Conservation (phyloP, 768 basidiomycete genomes). For the Boletus vermiculosoides region DNA sequence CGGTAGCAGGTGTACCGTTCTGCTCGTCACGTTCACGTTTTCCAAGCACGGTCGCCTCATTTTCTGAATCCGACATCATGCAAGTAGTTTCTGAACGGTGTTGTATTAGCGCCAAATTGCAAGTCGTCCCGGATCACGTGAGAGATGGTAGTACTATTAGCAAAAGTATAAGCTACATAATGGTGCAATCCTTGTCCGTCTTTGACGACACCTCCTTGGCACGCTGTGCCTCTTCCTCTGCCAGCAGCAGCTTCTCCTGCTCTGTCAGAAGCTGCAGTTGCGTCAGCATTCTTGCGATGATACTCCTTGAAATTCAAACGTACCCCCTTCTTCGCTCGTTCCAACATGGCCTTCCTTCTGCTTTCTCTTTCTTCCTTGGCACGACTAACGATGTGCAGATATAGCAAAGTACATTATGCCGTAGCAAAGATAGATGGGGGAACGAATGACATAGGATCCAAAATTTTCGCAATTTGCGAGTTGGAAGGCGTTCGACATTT, state of each 20-base stretch:
- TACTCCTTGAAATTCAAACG: slow-evolving; percentile 23
- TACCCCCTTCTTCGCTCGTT: slow-evolving; percentile 74
- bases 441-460: slow-evolving; percentile 49
- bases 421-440: slow-evolving; percentile 67
- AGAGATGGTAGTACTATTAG: neutral
- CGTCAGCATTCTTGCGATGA: slow-evolving; percentile 1
- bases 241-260: slow-evolving; percentile 61
- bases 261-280: slow-evolving; percentile 52
- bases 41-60: slow-evolving; percentile 57
- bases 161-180: slow-evolving; percentile 45
- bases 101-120: neutral
- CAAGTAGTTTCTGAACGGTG: neutral
- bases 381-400: slow-evolving; percentile 45
- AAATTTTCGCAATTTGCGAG: slow-evolving; percentile 35
- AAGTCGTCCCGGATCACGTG: slow-evolving; percentile 7
- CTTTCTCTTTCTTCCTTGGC: slow-evolving; percentile 76
- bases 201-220: slow-evolving; percentile 29
- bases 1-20: slow-evolving; percentile 16
- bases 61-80: slow-evolving; percentile 45
- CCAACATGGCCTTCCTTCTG: slow-evolving; percentile 64
- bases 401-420: slow-evolving; percentile 47
- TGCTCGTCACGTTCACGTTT: slow-evolving; percentile 53
- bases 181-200: slow-evolving; percentile 47
- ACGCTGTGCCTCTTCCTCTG: slow-evolving; percentile 48
- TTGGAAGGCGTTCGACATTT: slow-evolving; percentile 32